phyloP scores from a whole-genome alignment of 1,284 basidiomycete species.

The Rhodofomes roseus region DNA sequence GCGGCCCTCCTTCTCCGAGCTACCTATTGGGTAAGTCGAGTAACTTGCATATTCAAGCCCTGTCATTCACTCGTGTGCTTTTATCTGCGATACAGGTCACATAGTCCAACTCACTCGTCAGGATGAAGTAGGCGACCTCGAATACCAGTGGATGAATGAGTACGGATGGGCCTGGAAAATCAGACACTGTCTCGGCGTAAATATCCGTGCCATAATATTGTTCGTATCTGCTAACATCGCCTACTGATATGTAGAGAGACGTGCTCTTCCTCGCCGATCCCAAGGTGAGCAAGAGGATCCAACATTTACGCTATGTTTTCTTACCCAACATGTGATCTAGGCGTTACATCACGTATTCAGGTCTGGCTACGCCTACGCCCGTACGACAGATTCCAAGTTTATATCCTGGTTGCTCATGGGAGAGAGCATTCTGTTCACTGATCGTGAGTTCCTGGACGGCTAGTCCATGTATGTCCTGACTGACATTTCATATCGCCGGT shows the following conservation, averaged over 20 bases:
- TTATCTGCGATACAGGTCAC: not conserved
- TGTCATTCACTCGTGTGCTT: not conserved
- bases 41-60: too few relatives aligned
- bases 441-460: not conserved
- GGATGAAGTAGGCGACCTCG: not conserved
- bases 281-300: not conserved
- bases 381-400: not conserved
- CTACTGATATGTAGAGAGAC: not conserved
- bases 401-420: constrained; percentile 18
- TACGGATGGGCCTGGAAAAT: not conserved
- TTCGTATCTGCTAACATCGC: not conserved
- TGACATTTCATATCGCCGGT: constrained; percentile 24
- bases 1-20: not conserved
- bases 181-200: not conserved
- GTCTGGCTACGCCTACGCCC: not conserved
- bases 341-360: not conserved
- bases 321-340: not conserved
- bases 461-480: not conserved
- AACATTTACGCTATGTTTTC: not conserved
- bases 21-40: not conserved
- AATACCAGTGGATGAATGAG: not conserved
- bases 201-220: not conserved
- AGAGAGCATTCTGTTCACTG: constrained; percentile 27
- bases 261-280: not conserved
- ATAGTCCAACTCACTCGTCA: not conserved